phyloP scores from a whole-genome alignment of 1,284 basidiomycete species.

The Ganoderma lucidum region DNA sequence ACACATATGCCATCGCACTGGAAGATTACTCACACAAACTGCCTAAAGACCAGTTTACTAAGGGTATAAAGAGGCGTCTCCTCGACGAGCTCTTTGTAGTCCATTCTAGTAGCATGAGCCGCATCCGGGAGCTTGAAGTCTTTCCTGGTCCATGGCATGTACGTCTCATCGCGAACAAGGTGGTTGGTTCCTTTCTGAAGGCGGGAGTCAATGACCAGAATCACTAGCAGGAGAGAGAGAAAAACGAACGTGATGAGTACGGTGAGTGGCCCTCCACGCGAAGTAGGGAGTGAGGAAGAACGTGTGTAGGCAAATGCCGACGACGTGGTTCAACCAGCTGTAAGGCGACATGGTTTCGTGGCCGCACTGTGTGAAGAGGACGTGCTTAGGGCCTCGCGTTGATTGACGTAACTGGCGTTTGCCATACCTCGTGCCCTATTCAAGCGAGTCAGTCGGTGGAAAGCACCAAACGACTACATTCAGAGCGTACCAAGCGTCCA shows the following conservation, averaged over 20 bases:
- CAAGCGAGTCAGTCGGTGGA: background rate
- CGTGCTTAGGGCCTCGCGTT: background rate
- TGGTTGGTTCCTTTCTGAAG: constrained; percentile 44
- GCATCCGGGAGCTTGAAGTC: constrained; percentile 43
- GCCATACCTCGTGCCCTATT: constrained; percentile 38
- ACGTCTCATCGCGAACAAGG: constrained; percentile 46
- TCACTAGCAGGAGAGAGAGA: background rate
- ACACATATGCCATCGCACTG: background rate
- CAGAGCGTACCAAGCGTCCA: constrained; percentile 39
- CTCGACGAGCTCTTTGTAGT: constrained; percentile 47
- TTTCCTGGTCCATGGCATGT: constrained; percentile 42
- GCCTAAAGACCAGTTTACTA: constrained; percentile 58
- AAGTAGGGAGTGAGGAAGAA: constrained; percentile 60
- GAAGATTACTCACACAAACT: constrained; percentile 47
- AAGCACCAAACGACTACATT: background rate
- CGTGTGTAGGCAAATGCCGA: constrained; percentile 44
- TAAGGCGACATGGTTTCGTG: constrained; percentile 41
- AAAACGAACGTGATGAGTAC: constrained; percentile 45
- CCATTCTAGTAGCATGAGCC: constrained; percentile 37
- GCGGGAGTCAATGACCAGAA: background rate
- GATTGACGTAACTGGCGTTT: background rate
- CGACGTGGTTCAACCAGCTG: constrained; percentile 36
- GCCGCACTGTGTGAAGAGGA: constrained; percentile 37
- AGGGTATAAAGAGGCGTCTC: constrained; percentile 69
- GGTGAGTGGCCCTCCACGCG: constrained; percentile 59